Evolutionary conservation across 768 basidiomycete genomes (phyloP).

Genomic region (Auriscalpium orientale): DNA sequence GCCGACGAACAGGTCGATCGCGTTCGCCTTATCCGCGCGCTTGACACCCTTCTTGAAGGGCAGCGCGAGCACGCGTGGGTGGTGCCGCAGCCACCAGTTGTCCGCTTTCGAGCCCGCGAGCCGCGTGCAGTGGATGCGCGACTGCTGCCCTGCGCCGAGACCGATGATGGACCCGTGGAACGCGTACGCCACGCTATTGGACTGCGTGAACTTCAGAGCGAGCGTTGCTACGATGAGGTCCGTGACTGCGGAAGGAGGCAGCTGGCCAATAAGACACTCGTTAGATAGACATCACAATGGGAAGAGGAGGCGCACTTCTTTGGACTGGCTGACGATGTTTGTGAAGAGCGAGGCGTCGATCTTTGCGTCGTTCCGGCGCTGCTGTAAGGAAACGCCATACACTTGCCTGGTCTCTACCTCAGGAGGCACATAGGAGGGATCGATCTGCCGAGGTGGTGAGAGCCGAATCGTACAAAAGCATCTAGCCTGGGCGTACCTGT

Average conservation of each 20-base stretch:
- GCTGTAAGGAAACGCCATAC: conserved; percentile 85
- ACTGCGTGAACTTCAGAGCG: conserved; percentile 97
- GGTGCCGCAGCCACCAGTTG: conserved; percentile 98
- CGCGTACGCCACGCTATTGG: conserved; percentile 96
- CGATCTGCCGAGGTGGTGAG: conserved; percentile 50
- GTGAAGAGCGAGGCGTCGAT: conserved; percentile 74
- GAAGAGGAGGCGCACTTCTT: conserved; percentile 46
- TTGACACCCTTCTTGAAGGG: conserved; percentile 98
- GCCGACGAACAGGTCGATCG: conserved; percentile 92
- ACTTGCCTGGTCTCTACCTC: conserved; percentile 90
- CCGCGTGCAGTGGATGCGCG: conserved; percentile 98
- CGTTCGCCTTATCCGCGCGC: conserved; percentile 97
- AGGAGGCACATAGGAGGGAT: conserved; percentile 73
- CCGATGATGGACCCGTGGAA: conserved; percentile 89
- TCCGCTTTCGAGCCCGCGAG: conserved; percentile 98
- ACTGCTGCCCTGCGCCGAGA: conserved; percentile 96
- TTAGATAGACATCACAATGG: neutral
- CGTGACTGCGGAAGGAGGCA: conserved; percentile 68
- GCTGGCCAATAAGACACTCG: conserved; percentile 31
- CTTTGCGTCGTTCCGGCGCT: conserved; percentile 84
- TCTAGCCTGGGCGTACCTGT: conserved; percentile 43
- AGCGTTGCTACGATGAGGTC: conserved; percentile 96
- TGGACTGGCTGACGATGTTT: conserved; percentile 86
- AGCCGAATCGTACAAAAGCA: neutral
- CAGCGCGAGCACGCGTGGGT: conserved; percentile 84